Evolutionary conservation across 352 stramenopile species (phyloP).

Genomic region (Nothophytophthora sp.): DNA sequence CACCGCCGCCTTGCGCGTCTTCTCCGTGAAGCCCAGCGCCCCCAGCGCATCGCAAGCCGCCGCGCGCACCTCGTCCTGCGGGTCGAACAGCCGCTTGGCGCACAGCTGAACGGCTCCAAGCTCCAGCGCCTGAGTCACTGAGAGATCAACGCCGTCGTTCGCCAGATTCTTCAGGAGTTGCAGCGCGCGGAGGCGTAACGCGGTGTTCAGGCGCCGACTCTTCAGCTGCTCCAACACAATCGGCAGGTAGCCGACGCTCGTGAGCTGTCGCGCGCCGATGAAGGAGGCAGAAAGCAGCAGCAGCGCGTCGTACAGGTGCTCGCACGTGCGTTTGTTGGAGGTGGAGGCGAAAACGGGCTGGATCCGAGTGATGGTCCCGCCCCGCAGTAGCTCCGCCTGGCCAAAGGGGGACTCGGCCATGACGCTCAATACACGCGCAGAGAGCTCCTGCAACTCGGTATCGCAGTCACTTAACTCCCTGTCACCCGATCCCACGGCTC

Average conservation of each 20-base stretch:
- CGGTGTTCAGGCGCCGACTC: slow-evolving; percentile 21
- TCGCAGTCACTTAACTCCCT: slow-evolving; percentile 20
- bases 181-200: slow-evolving; percentile 49
- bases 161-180: slow-evolving; percentile 63
- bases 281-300: slow-evolving; percentile 45
- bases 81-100: slow-evolving; percentile 44
- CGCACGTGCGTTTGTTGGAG: slow-evolving; percentile 26
- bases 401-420: slow-evolving; percentile 46
- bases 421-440: slow-evolving; percentile 53
- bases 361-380: slow-evolving; percentile 38
- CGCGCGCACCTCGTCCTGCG: slow-evolving; percentile 35
- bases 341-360: slow-evolving; percentile 44
- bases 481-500: neutral
- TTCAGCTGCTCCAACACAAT: slow-evolving; percentile 57
- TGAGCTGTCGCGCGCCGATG: slow-evolving; percentile 47
- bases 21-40: slow-evolving; percentile 60
- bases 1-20: slow-evolving; percentile 54
- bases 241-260: slow-evolving; percentile 44
- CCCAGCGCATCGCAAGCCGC: slow-evolving; percentile 58
- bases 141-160: slow-evolving; percentile 63
- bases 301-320: slow-evolving; percentile 56
- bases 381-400: slow-evolving; percentile 38
- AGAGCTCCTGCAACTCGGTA: slow-evolving; percentile 52
- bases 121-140: slow-evolving; percentile 53
- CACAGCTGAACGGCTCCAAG: slow-evolving; percentile 47